These are phyloP conservation scores for Podospora fimiseda DNA, from an alignment of 495 filamentous ascomycete genomes.

Conservation along the genomic window DNA sequence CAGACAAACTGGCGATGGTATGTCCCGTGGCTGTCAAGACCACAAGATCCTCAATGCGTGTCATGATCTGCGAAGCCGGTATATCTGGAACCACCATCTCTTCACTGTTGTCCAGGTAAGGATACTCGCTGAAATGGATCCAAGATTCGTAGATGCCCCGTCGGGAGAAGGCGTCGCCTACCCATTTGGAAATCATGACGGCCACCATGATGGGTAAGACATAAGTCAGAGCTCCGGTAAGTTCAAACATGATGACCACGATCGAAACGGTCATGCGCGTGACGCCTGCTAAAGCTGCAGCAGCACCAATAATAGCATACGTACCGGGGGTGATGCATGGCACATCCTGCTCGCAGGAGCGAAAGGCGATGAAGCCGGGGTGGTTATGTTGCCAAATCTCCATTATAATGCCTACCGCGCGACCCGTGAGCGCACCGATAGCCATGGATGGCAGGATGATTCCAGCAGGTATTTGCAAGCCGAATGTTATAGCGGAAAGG, in stretches of 20 bases:
- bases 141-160: constrained; percentile 96
- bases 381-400: constrained; percentile 80
- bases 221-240: constrained; percentile 92
- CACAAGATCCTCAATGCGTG: constrained; percentile 80
- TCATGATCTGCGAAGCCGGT: constrained; percentile 80
- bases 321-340: constrained; percentile 90
- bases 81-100: constrained; percentile 78
- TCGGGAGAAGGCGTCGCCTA: constrained; percentile 90
- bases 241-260: constrained; percentile 98
- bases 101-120: constrained; percentile 90
- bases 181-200: constrained; percentile 99
- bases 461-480: constrained; percentile 91
- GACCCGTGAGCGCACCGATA: constrained; percentile 88
- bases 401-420: constrained; percentile 80
- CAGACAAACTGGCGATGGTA: constrained; percentile 68
- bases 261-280: constrained; percentile 96
- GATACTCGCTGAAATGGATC: constrained; percentile 95
- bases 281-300: constrained; percentile 92
- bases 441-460: constrained; percentile 98
- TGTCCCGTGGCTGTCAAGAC: constrained; percentile 81
- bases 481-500: constrained; percentile 84
- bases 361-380: constrained; percentile 71
- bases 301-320: constrained; percentile 94
- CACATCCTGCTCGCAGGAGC: constrained; percentile 76
- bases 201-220: constrained; percentile 98